Base-by-base conservation (phyloP, 2,329 filamentous ascomycete genomes). In the Fulvia fulva region DNA sequence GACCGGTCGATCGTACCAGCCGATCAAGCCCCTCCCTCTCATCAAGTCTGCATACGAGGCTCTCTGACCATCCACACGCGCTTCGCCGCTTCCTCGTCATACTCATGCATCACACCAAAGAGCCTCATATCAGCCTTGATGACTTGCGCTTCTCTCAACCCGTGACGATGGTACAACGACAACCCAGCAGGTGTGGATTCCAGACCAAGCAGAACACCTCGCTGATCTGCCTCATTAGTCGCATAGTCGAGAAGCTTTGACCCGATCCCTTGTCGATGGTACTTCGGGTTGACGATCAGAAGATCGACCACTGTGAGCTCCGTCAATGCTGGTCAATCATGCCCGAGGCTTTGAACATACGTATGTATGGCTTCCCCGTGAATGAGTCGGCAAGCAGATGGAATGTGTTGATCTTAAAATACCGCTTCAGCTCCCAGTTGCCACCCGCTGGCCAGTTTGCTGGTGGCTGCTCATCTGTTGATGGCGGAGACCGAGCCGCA, bases 1-100 rank as follows among this genome's bases (percentile, higher is more conserved):
- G 2, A 32, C 8, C 4, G 2, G 19, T 41, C 14, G 2, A 41
- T 41, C 14, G 1, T 41, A 41, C 5, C 14, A 19, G 37, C n/a
- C n/a, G n/a, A n/a, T 16, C 19, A 1, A 5, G 12, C 3, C 14
- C 16, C 1, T 5, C n/a, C 16, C 14, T 23, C 9, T 25, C 21
- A 25, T 47, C 44, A 47, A 9, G 19, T 7, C 47, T 5, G n/a
- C 37, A 7, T 14, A 11, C 32, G 23, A 50, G 47, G 47, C 28
- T 64, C 44, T 21, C 66, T 54, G 16, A 66, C 28, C 67, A 69
- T 69, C 57, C 62, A 68, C 11, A 67, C 59, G 11, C 66, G 52
- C 63, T 63, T 65, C 9, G 63, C 65, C 11, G 62, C 57, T 7
- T 64, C 62, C 44, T 60, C 63, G 51, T 67, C 66, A 51, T 68